Evolutionary conservation across 768 basidiomycete genomes (phyloP).

Genomic region (Lentinula edodes): DNA sequence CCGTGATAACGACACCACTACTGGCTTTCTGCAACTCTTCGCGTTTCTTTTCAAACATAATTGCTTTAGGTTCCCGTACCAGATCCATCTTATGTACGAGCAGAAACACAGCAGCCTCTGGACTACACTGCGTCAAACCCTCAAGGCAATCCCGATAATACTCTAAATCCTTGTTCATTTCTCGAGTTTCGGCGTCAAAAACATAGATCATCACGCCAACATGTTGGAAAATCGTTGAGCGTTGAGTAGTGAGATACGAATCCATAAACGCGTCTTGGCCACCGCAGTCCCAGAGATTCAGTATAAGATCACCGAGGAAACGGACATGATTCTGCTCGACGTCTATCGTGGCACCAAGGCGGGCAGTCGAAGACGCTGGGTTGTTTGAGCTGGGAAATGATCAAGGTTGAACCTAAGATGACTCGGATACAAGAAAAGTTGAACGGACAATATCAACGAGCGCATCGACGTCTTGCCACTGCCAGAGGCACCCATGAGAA

Average conservation of each 20-base stretch:
- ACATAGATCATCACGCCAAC: slow-evolving; percentile 98
- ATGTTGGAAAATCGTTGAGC: slow-evolving; percentile 92
- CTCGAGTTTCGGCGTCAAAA: slow-evolving; percentile 88
- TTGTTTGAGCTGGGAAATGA: slow-evolving; percentile 74
- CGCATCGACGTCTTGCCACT: slow-evolving; percentile 98
- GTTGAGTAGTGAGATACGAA: slow-evolving; percentile 87
- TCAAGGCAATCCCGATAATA: slow-evolving; percentile 92
- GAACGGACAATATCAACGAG: slow-evolving; percentile 91
- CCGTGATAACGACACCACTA: slow-evolving; percentile 53
- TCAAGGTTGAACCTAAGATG: slow-evolving; percentile 10
- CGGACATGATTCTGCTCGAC: slow-evolving; percentile 97
- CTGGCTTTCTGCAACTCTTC: slow-evolving; percentile 69
- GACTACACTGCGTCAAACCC: slow-evolving; percentile 71
- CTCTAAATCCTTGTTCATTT: slow-evolving; percentile 79
- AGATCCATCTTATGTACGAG: slow-evolving; percentile 99
- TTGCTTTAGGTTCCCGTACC: slow-evolving; percentile 55
- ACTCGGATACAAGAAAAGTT: slow-evolving; percentile 5
- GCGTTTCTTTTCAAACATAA: slow-evolving; percentile 64
- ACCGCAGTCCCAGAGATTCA: slow-evolving; percentile 98
- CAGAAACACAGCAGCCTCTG: slow-evolving; percentile 82
- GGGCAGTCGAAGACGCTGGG: slow-evolving; percentile 84
- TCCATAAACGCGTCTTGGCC: slow-evolving; percentile 99
- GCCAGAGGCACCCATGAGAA: slow-evolving; percentile 96
- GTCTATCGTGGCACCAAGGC: slow-evolving; percentile 95
- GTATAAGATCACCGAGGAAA: slow-evolving; percentile 91